These are phyloP conservation scores for Onygena corvina DNA, from an alignment of 2,329 filamentous ascomycete species.

Conservation along the genomic window DNA sequence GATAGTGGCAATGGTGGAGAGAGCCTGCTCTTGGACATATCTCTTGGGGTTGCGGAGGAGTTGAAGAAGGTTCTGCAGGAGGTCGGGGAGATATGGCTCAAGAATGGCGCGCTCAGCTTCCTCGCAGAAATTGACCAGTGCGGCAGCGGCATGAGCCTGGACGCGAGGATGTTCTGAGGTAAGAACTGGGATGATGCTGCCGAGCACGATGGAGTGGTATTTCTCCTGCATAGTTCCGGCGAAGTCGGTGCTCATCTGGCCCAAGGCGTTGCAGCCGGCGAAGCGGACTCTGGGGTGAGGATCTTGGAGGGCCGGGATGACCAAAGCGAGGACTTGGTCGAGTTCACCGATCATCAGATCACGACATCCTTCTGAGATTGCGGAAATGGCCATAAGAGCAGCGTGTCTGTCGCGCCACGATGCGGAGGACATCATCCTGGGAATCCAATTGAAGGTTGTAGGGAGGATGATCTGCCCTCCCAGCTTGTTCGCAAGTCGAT, in stretches of 20 bases:
- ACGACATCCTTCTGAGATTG: conserved; percentile 92
- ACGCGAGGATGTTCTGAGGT: conserved; percentile 83
- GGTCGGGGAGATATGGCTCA: conserved; percentile 82
- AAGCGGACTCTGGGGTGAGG: conserved; percentile 88
- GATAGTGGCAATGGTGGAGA: conserved; percentile 96
- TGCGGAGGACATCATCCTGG: conserved; percentile 91
- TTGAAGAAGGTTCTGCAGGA: conserved; percentile 73
- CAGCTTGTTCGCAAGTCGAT: conserved; percentile 90
- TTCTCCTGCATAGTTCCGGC: conserved; percentile 96
- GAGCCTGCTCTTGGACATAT: conserved; percentile 92
- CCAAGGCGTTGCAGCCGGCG: conserved; percentile 96
- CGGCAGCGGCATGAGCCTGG: conserved; percentile 93
- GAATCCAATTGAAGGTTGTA: conserved; percentile 92
- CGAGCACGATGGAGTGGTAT: conserved; percentile 76
- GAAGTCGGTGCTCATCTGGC: conserved; percentile 99
- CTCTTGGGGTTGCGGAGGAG: conserved; percentile 84
- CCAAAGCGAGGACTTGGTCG: conserved; percentile 83
- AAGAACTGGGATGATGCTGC: conserved; percentile 83
- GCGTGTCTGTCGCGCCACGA: conserved; percentile 93
- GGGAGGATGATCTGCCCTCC: conserved; percentile 86
- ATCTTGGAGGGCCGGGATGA: conserved; percentile 83
- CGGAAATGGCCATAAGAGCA: conserved; percentile 95
- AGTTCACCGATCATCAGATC: conserved; percentile 93
- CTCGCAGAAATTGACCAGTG: conserved; percentile 96
- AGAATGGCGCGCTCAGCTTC: conserved; percentile 87